phyloP scores from a whole-genome alignment of 1,139 yeast species.

The Taphrina pruni region DNA sequence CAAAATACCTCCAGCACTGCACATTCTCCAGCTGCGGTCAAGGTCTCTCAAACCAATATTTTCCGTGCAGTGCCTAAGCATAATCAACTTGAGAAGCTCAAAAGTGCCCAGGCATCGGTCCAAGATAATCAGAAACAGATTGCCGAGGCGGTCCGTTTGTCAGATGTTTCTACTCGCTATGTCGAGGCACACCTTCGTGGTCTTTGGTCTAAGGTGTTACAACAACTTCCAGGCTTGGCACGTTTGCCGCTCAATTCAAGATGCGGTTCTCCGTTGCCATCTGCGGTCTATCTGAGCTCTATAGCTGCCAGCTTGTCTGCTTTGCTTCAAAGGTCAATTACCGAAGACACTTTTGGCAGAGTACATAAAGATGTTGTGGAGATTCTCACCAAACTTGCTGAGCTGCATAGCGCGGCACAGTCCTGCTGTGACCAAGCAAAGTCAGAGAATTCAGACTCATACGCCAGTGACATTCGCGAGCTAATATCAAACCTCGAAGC shows the following conservation, averaged over 20 bases:
- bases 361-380: conserved; percentile 29
- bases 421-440: conserved; percentile 3
- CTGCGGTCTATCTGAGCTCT: not conserved
- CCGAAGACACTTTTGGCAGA: conserved; percentile 31
- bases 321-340: conserved; percentile 18
- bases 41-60: conserved; percentile 34
- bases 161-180: not conserved
- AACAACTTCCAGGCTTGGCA: conserved; percentile 2
- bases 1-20: not conserved
- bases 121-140: conserved; percentile 16
- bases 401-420: not conserved
- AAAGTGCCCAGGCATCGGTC: conserved; percentile 20
- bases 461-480: not conserved
- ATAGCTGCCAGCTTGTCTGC: conserved; percentile 8
- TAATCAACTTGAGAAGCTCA: conserved; percentile 17
- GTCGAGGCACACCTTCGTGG: not conserved
- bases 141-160: conserved; percentile 4
- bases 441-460: not conserved
- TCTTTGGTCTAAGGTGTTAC: not conserved
- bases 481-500: not conserved
- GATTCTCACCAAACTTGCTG: not conserved
- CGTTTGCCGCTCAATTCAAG: not conserved
- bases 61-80: conserved; percentile 19
- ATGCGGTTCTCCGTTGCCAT: not conserved
- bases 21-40: conserved; percentile 6